phyloP scores from a whole-genome alignment of 805 yeast genomes.

The Brettanomyces sp. region DNA sequence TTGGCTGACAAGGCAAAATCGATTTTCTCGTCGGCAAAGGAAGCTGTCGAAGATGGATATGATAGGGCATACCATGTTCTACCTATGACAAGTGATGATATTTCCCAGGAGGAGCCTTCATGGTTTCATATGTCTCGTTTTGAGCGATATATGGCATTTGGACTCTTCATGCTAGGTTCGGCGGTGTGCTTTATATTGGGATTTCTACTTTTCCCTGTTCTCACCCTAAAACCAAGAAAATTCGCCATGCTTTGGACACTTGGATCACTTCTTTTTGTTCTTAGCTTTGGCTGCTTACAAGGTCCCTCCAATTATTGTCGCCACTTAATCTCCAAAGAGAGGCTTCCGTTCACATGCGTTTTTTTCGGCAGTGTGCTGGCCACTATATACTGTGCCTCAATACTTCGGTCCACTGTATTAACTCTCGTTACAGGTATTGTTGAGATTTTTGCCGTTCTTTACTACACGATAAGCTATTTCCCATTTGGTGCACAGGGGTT shows the following conservation, averaged over 20 bases:
- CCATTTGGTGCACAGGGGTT: conserved; percentile 87
- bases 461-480: conserved; percentile 86
- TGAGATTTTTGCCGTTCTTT: conserved; percentile 79
- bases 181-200: conserved; percentile 76
- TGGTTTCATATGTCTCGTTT: conserved; percentile 72
- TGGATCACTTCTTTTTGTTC: conserved; percentile 78
- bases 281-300: conserved; percentile 84
- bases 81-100: conserved; percentile 52
- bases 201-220: conserved; percentile 76
- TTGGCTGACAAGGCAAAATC: conserved; percentile 3
- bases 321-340: conserved; percentile 65
- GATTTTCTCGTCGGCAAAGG: conserved; percentile 10
- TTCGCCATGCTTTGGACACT: conserved; percentile 87
- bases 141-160: conserved; percentile 73
- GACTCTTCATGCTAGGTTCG: conserved; percentile 67
- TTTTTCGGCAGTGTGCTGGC: conserved; percentile 73
- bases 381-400: conserved; percentile 71
- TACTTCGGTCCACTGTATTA: conserved; percentile 60
- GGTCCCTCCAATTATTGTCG: conserved; percentile 77
- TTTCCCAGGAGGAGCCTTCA: conserved; percentile 50
- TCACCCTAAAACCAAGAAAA: conserved; percentile 83
- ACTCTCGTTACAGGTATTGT: conserved; percentile 68
- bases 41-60: conserved; percentile 19
- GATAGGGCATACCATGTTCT: conserved; percentile 55
- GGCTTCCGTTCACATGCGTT: conserved; percentile 71